Base-by-base conservation (phyloP, 495 filamentous ascomycete species). In the Aspergillus steynii region DNA sequence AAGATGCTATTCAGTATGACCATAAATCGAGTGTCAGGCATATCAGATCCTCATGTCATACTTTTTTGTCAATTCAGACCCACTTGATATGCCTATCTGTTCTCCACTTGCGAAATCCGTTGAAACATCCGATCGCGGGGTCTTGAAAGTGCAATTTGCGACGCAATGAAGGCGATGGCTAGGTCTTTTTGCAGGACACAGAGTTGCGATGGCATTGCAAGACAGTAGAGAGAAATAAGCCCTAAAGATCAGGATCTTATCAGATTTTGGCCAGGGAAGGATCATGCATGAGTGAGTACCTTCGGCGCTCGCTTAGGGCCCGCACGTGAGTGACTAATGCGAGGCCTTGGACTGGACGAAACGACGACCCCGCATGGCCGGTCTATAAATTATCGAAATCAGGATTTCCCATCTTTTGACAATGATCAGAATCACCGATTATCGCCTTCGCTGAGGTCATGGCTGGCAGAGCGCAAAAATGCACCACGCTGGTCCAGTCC, bases 401-500 rank as follows among this genome's bases (percentile, higher is more conserved):
- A 10, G 12, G 14, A 42, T 14, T 14, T 14, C 37, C 14, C 37
- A 12, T 42, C 37, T 42, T 7, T 1, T 1, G 1, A 15, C 9
- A 12, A 42, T 42, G 37, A 15, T 42, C 10, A 10, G 4, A 14
- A 42, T 42, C 9, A 2, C 2, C 37, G 3, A 10, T 14, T 42
- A 42, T 42, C 37, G 37, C 7, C 7, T 42, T 42, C 12, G 37
- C 14, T 42, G 37, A 42, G 37, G 37, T 42, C 37, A 42, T 42
- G 37, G 37, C 37, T 3, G 37, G 37, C 37, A 8, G 37, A 14
- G 37, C 9, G 37, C 3, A 59, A 52, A 49, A 68, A 63, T 48
- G 29, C 54, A 31, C 56, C 29, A 49, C 27, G 1, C 49, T 68
- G 37, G 60, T 68, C 1, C 57, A 65, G 34, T 27, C 55, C 1